Conservation (phyloP, 495 filamentous ascomycete species). For the Penicillium robsamsonii region DNA sequence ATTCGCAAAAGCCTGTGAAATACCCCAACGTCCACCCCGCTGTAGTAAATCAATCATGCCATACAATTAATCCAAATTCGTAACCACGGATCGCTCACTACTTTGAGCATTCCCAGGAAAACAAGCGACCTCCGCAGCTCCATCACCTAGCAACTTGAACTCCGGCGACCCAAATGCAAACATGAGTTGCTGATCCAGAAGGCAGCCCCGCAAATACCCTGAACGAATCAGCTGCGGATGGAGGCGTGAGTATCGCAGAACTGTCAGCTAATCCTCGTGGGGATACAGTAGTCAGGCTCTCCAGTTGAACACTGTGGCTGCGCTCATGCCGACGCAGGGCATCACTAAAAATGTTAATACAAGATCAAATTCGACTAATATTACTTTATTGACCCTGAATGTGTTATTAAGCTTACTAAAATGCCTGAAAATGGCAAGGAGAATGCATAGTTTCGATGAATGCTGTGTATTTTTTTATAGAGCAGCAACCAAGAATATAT, state of each 20-base stretch:
- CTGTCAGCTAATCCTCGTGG: not conserved
- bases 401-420: too few relatives aligned
- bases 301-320: slow-evolving; percentile 13
- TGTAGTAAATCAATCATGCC: slow-evolving; percentile 33
- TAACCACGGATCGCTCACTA: slow-evolving; percentile 7
- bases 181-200: not conserved
- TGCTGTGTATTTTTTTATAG: too few relatives aligned
- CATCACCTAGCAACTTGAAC: slow-evolving; percentile 18
- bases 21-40: slow-evolving; percentile 36
- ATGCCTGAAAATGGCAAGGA: too few relatives aligned
- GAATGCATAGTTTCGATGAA: too few relatives aligned
- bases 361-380: too few relatives aligned
- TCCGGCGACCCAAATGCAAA: slow-evolving; percentile 22
- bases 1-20: slow-evolving; percentile 31
- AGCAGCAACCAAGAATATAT: too few relatives aligned
- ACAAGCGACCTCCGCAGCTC: not conserved
- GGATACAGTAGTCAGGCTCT: not conserved
- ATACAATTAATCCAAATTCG: slow-evolving; percentile 21
- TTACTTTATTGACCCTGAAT: too few relatives aligned
- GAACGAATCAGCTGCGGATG: not conserved
- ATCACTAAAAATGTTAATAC: slow-evolving; percentile 16
- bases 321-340: slow-evolving; percentile 27
- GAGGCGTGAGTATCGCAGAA: slow-evolving; percentile 5
- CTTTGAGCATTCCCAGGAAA: slow-evolving; percentile 1
- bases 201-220: not conserved